Base-by-base conservation (phyloP, 768 basidiomycete species). In the Clavulina sp. region DNA sequence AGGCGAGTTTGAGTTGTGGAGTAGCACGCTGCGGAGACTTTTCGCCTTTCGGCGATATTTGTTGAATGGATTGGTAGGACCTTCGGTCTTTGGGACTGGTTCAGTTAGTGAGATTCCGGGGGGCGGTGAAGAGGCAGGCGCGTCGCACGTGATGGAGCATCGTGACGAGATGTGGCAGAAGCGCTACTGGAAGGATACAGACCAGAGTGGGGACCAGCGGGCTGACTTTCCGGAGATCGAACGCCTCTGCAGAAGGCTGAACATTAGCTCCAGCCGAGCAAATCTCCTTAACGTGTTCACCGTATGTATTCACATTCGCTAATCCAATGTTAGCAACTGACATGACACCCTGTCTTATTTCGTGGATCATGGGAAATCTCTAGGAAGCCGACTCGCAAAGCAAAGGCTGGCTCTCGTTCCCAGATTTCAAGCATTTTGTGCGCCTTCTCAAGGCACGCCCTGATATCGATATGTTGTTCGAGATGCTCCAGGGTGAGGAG, bases 391-490 rank as follows among this genome's bases (percentile, higher is more conserved):
- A 89, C 62, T 62, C 64, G 2, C 63, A 71, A 48, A 61, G 67
- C 9, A 69, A 69, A 1, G 75, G 74, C 0, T 76, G 72, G 55
- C 75, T 95, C 30, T 77, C 87, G 61, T 89, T 88, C 59, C 56
- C 69, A 1, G 81, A 79, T 52, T 96, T 93, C 63, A 80, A 83
- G 57, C 69, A 66, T 9, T 88, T 97, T 55, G 82, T 92, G 56
- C 84, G 81, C 60, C 63, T 78, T 30, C 73, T 95, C 52, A 92
- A 89, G 62, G 70, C 73, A n/a, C 77, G 93, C 16, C 80, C 84
- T 0, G 93, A 97, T 46, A 63, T 97, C 1, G 78, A 84, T 50
- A 60, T 68, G 0, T 64, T 95, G 5, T 83, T 80, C 63, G 66
- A 66, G 54, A 65, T 62, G 29, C 13, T 24, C 13, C 13, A 16